Evolutionary conservation across 768 basidiomycete genomes (phyloP).

Genomic region (Scleroderma citrinum): DNA sequence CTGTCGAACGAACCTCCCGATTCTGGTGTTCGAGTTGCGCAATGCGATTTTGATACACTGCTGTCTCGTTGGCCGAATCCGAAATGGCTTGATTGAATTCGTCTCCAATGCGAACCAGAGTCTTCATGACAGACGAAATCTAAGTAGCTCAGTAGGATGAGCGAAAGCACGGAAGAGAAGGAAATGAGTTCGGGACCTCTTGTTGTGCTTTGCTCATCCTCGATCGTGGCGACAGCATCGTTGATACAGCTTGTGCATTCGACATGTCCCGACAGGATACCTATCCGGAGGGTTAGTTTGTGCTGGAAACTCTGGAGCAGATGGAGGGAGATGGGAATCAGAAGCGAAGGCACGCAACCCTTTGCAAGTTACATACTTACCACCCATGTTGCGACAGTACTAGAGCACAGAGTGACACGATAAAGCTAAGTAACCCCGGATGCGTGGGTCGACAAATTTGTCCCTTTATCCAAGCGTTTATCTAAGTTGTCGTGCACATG

Average conservation of each 20-base stretch:
- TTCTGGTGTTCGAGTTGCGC: slow-evolving; percentile 34
- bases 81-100: slow-evolving; percentile 21
- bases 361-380: neutral
- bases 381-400: neutral
- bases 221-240: slow-evolving; percentile 12
- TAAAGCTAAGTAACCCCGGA: slow-evolving; percentile 10
- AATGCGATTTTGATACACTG: slow-evolving; percentile 21
- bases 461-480: slow-evolving; percentile 1
- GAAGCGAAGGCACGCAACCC: neutral
- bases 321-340: slow-evolving; percentile 1
- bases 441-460: slow-evolving; percentile 11
- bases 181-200: slow-evolving; percentile 14
- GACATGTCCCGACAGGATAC: neutral
- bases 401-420: slow-evolving; percentile 2
- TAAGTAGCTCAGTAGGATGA: slow-evolving; percentile 1
- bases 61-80: slow-evolving; percentile 19
- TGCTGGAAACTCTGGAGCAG: slow-evolving; percentile 1
- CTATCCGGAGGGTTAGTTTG: neutral
- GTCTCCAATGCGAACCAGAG: slow-evolving; percentile 24
- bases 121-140: slow-evolving; percentile 23
- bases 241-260: neutral
- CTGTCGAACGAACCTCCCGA: slow-evolving; percentile 16
- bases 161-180: neutral
- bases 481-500: no score
- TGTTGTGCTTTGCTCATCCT: slow-evolving; percentile 21